Percentiles rank a stretch among this genome's conserved stretches.
These are phyloP conservation scores for Aspergillus cristatus DNA, from an alignment of 495 filamentous ascomycete species.

Conservation along the genomic window DNA sequence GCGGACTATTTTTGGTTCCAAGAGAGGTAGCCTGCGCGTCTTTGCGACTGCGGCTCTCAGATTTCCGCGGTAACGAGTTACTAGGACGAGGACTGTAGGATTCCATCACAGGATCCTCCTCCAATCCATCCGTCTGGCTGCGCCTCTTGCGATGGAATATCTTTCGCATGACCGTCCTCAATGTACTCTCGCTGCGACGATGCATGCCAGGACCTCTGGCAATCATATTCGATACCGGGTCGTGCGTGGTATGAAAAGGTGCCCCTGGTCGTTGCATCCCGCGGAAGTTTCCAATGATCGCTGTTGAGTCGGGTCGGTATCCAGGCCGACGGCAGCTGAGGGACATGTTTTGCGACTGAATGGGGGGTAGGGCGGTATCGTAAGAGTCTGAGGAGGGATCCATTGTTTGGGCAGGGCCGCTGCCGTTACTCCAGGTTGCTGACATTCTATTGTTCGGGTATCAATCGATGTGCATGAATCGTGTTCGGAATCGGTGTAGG, in stretches of 20 bases:
- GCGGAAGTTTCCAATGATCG: background rate
- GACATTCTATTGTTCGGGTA: background rate
- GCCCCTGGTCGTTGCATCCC: background rate
- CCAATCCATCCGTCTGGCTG: conserved; percentile 27
- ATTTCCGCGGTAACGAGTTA: conserved; percentile 1
- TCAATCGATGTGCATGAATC: no score
- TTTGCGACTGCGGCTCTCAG: conserved; percentile 1
- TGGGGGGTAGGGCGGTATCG: conserved; percentile 20
- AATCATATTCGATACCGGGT: conserved; percentile 2
- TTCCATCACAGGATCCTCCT: conserved; percentile 19
- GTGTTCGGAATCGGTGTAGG: no score
- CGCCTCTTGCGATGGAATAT: conserved; percentile 37
- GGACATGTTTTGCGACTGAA: conserved; percentile 9
- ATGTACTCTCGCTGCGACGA: conserved; percentile 35
- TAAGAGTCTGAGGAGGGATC: background rate
- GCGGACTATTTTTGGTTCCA: conserved; percentile 19
- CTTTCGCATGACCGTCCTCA: conserved; percentile 41
- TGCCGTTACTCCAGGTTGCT: background rate
- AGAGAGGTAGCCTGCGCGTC: conserved; percentile 12
- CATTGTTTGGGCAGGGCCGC: background rate
- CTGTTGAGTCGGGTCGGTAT: background rate
- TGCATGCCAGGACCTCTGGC: conserved; percentile 13
- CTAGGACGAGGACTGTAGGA: conserved; percentile 6
- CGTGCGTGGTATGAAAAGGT: background rate
- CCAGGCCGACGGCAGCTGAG: conserved; percentile 2